Base-by-base conservation (phyloP, 495 filamentous ascomycete genomes). In the Bacidia rubella region DNA sequence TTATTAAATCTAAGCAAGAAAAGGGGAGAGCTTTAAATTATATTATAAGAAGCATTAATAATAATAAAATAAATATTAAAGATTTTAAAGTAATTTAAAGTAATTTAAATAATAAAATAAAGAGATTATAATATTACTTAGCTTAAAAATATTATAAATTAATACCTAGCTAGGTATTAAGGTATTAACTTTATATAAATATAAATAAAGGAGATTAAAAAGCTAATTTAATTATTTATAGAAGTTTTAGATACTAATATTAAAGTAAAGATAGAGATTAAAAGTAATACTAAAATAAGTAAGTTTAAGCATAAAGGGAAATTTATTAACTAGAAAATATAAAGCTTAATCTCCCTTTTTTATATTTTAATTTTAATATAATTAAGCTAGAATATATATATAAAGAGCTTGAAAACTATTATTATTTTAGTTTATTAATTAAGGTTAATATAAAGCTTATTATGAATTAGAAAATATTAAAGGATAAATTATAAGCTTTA, bases 11-110 rank as follows among this genome's bases (percentile, higher is more conserved):
- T 43, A 49, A 52, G 9, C 46, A 19, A 9, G 17, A 27, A 15
- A 49, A 52, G 19, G 46, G 46, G 11, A 48, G 19, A 52, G 46
- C 47, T 52, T 11, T 52, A 45, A 9, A 11, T 47, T 52, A 45
- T 15, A 52, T 12, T 15, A 45, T 45, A 45, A 12, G 9, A 45
- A 15, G 9, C 20, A 15, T 11, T 45, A 11, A 45, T 15, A 11
- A 15, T 11, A 45, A 11, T 45, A 11, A 45, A 9, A 11, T 45
- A 11, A 11, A 45, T 22, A 9, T 45, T 45, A 11, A 45, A 11
- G 19, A 22, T n/a, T n/a, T n/a, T n/a, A n/a, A n/a, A n/a, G n/a
- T n/a, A n/a, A n/a, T n/a, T n/a, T n/a, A n/a, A n/a, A n/a, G n/a
- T n/a, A n/a, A n/a, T n/a, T n/a, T n/a, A n/a, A n/a, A n/a, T n/a